Base-by-base conservation (phyloP, 2,329 filamentous ascomycete genomes). In the Thelonectria olida region DNA sequence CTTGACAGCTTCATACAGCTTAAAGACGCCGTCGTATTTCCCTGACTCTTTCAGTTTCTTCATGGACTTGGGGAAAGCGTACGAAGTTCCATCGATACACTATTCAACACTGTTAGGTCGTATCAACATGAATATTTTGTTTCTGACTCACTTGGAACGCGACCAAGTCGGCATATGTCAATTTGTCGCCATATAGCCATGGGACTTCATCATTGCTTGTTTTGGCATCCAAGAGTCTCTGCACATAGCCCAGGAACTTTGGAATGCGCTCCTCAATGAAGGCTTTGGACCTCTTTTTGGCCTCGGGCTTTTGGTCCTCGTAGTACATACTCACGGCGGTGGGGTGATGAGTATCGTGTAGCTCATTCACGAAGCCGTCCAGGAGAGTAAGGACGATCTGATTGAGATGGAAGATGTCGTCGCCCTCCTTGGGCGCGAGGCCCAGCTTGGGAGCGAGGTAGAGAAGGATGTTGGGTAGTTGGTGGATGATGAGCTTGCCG, bases 301-400 rank as follows among this genome's bases (percentile, higher is more conserved):
- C 82, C 73, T 92, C 91, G 1, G 82, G 79, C 74, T 90, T 92
- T 76, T 95, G 92, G 23, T 93, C 90, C 71, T 93, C 90, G 69
- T 93, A 95, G 74, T 89, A 90, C 5, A 84, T 73, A 1, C 75
- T 72, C 0, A 79, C 72, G 2, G 85, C 82, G 52, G 92, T 79
- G 1, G 92, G 92, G 71, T 95, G 92, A 73, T 95, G 92, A 23
- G 86, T 88, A 68, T 94, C 90, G 73, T 94, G 92, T 1, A 87
- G 75, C 77, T 94, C 92, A 66, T 90, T 88, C 70, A 85, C 86
- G 47, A 94, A 75, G 1, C 85, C 85, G 69, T 95, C 92, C 17
- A 94, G 76, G 1, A 90, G 88, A 3, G 91, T 93, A 60, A 93
- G 76, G 0, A 84, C 81, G 25, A 93, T 82, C 48, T 81, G 82